Evolutionary conservation across 805 yeast genomes (phyloP).

Genomic region (Starmerella apicola): DNA sequence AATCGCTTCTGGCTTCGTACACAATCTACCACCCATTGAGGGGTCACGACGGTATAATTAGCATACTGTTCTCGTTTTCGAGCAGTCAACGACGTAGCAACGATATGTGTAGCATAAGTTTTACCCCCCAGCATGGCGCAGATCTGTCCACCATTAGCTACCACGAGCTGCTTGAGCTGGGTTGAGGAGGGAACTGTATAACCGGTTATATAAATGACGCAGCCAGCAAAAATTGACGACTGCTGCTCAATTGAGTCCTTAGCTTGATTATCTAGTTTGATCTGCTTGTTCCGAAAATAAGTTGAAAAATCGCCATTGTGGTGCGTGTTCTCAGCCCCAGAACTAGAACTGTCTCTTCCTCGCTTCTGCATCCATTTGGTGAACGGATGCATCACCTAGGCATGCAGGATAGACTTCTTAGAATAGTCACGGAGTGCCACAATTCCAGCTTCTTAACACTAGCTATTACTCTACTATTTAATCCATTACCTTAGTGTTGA

Average conservation of each 20-base stretch:
- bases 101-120: constrained; percentile 67
- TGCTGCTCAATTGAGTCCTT: constrained; percentile 31
- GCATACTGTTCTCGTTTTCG: constrained; percentile 53
- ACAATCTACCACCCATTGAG: constrained; percentile 69
- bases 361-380: constrained; percentile 15
- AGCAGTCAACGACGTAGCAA: constrained; percentile 70
- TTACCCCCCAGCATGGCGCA: constrained; percentile 58
- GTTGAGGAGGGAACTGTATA: constrained; percentile 70
- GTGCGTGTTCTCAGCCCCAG: constrained; percentile 6
- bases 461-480: too few relatives aligned
- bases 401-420: too few relatives aligned
- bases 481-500: too few relatives aligned
- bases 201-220: constrained; percentile 75
- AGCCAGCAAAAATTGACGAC: constrained; percentile 45
- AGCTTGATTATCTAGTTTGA: constrained; percentile 43
- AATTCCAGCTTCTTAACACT: too few relatives aligned
- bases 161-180: constrained; percentile 57
- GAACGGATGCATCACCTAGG: constrained; percentile 18
- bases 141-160: constrained; percentile 70
- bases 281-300: constrained; percentile 49
- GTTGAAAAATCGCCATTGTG: constrained; percentile 47
- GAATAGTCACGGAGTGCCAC: too few relatives aligned
- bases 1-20: constrained; percentile 36
- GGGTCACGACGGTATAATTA: constrained; percentile 63
- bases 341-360: constrained; percentile 12